Evolutionary conservation across 148 eudicot species (phyloP).

Genomic region (Dianthus caryophyllus): DNA sequence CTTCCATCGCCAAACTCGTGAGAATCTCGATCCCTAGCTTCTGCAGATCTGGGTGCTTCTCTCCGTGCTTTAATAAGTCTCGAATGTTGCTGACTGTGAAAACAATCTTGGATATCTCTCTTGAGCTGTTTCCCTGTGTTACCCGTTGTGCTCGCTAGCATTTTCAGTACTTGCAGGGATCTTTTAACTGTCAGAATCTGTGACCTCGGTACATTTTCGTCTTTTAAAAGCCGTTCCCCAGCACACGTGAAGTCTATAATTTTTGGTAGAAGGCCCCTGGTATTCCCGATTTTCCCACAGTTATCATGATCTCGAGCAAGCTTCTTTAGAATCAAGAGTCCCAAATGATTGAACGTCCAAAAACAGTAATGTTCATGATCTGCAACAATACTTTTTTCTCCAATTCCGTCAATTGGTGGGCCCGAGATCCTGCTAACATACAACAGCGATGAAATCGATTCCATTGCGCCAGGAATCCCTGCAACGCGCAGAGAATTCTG

Average conservation of each 20-base stretch:
- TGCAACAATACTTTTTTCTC: slow-evolving; percentile 33
- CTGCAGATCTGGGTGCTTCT: slow-evolving; percentile 56
- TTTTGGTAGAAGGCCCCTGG: slow-evolving; percentile 71
- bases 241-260: slow-evolving; percentile 67
- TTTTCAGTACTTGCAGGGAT: slow-evolving; percentile 69
- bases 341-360: slow-evolving; percentile 75
- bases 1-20: slow-evolving; percentile 70
- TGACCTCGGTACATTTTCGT: slow-evolving; percentile 34
- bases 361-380: slow-evolving; percentile 49
- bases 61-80: slow-evolving; percentile 62
- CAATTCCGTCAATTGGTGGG: slow-evolving; percentile 38
- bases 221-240: slow-evolving; percentile 48
- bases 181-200: slow-evolving; percentile 65
- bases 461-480: slow-evolving; percentile 80
- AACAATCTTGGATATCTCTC: slow-evolving; percentile 71
- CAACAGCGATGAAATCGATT: slow-evolving; percentile 78
- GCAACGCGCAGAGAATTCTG: slow-evolving; percentile 82
- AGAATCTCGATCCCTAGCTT: slow-evolving; percentile 70
- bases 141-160: slow-evolving; percentile 76
- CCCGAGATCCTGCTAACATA: slow-evolving; percentile 34
- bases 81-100: slow-evolving; percentile 82
- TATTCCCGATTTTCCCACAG: slow-evolving; percentile 83
- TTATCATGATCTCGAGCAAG: slow-evolving; percentile 85
- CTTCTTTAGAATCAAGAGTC: slow-evolving; percentile 71
- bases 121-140: slow-evolving; percentile 60